Base-by-base conservation (phyloP, 2,329 filamentous ascomycete genomes). In the Colletotrichum acutatum region DNA sequence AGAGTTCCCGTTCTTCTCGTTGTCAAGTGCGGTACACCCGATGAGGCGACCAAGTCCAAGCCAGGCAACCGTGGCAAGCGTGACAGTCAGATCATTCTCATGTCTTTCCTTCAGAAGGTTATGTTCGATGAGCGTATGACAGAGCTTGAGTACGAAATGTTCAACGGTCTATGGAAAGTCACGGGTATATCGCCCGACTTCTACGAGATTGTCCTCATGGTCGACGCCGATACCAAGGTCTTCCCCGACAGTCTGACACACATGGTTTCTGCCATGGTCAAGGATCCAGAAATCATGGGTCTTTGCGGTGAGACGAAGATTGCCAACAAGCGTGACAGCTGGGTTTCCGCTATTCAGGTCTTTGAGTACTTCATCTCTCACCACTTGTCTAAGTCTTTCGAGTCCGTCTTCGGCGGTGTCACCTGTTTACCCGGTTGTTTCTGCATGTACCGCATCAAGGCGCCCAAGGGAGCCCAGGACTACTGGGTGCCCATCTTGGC, bases 81-180 rank as follows among this genome's bases (percentile, higher is more conserved):
- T 81, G 97, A 99, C 88, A 98, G 95, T 86, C 97, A 99, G 83
- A 98, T 99, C 80, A 97, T 99, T 78, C 89, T 99, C 76, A 99
- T 99, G 97, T 98, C 95, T 5, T 99, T 99, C 89, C 86, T 99
- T 77, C 97, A 99, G 82, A 99, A 99, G 86, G 97, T 99, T 80
- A 99, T 99, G 97, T 99, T 99, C 79, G 97, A 99, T 82, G 97
- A 99, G 85, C 94, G 97, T 74, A 99, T 99, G 97, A 99, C 97
- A 22, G 96, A 99, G 83, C 92, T 99, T 65, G 97, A 99, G 83
- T 99, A 95, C 80, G 97, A 99, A 81, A 98, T 99, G 94, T 99
- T 99, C 87, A 99, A 98, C 81, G 97, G 97, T 66, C 89, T 99
- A 75, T 99, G 96, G 95, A 98, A 98, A 83, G 94, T 99, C 57